Conservation (phyloP, 2,329 filamentous ascomycete species). For the Colletotrichum sp. region DNA sequence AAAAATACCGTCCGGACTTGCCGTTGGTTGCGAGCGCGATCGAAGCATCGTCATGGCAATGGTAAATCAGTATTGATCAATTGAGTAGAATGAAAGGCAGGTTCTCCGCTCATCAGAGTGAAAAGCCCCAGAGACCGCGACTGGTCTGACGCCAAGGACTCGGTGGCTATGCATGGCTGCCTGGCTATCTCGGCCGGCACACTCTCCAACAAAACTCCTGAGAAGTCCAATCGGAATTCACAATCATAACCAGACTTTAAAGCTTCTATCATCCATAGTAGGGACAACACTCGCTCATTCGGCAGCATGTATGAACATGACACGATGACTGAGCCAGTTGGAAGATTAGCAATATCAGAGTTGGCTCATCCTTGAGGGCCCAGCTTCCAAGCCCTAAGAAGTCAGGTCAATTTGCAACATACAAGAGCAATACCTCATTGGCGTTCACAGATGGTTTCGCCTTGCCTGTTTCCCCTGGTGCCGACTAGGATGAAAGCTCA, state of each 20-base stretch:
- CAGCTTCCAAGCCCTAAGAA: background rate
- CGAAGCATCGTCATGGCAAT: background rate
- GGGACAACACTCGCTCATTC: background rate
- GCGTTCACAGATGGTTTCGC: background rate
- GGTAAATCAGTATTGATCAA: fast-evolving
- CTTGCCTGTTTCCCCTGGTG: background rate
- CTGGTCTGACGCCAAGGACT: background rate
- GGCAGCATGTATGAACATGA: background rate
- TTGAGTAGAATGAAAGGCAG: background rate
- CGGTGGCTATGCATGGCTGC: background rate
- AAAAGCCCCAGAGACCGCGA: background rate
- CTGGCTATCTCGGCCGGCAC: background rate
- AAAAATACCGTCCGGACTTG: fast-evolving
- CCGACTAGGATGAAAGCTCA: background rate
- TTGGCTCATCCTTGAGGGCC: background rate
- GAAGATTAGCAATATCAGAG: background rate
- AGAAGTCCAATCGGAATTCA: background rate
- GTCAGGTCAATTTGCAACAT: background rate
- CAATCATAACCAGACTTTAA: background rate
- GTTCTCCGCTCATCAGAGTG: fast-evolving
- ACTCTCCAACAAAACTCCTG: background rate
- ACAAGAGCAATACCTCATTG: background rate
- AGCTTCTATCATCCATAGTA: background rate
- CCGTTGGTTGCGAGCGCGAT: background rate
- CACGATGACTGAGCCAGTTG: background rate